Conservation (phyloP, 768 basidiomycete species). For the Pholiota microspora region DNA sequence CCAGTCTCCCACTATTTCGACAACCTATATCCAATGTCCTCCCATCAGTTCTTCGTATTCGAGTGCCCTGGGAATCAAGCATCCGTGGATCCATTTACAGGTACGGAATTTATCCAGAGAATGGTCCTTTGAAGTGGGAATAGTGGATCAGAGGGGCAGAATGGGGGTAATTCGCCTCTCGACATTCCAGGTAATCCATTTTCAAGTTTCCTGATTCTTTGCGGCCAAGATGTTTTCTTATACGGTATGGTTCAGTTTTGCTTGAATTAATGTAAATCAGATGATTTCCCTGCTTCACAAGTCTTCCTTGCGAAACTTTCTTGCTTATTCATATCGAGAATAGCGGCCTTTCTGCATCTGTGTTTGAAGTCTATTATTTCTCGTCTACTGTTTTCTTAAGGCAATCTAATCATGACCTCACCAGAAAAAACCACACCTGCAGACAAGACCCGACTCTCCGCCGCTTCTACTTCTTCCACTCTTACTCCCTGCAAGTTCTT, state of each 20-base stretch:
- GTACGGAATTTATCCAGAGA: slow-evolving; percentile 64
- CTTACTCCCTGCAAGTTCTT: slow-evolving; percentile 54
- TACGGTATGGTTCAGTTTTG: too few relatives aligned
- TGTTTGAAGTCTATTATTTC: not conserved
- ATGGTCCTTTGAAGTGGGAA: slow-evolving; percentile 75
- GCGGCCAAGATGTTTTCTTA: not conserved
- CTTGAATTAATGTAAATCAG: too few relatives aligned
- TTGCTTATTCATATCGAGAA: too few relatives aligned
- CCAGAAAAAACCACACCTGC: slow-evolving; percentile 57
- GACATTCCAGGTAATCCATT: slow-evolving; percentile 70
- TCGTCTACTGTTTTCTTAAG: not conserved
- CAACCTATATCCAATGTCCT: slow-evolving; percentile 69
- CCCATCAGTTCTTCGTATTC: slow-evolving; percentile 14
- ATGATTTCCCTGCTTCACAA: too few relatives aligned
- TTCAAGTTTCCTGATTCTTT: not conserved
- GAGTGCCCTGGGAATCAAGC: slow-evolving; percentile 54
- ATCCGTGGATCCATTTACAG: slow-evolving; percentile 76
- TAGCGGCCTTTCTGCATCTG: not conserved
- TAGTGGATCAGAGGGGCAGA: slow-evolving; percentile 61
- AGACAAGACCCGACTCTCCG: slow-evolving; percentile 29
- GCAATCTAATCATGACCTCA: slow-evolving; percentile 9
- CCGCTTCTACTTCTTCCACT: slow-evolving; percentile 74
- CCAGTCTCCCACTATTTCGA: slow-evolving; percentile 71
- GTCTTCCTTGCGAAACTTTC: too few relatives aligned
- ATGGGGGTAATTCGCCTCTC: slow-evolving; percentile 65